These are phyloP conservation scores for Pseudoscleropodium purum DNA, from an alignment of 225 moss, liverwort and hornwort genomes.

Conservation along the genomic window DNA sequence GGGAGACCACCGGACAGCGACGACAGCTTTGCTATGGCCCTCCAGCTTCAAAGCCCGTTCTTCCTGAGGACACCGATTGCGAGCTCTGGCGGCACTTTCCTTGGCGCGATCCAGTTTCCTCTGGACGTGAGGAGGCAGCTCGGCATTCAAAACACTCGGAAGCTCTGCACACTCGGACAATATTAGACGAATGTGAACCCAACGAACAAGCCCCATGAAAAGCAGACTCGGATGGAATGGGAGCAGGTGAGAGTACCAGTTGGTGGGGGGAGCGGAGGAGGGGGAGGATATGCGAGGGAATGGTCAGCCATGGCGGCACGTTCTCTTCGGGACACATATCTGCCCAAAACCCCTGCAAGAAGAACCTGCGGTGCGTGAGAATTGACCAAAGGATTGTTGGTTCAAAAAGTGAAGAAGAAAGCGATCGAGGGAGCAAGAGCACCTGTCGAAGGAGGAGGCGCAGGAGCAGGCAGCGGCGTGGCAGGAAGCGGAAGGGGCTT, in stretches of 20 bases:
- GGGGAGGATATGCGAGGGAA: conserved; percentile 5
- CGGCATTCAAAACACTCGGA: conserved; percentile 38
- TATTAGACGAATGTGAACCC: not conserved
- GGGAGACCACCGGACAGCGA: conserved; percentile 84
- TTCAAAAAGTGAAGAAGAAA: not conserved
- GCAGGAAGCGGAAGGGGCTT: not conserved
- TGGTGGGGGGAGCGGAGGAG: conserved; percentile 38
- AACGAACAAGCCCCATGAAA: not conserved
- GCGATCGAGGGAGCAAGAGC: not conserved
- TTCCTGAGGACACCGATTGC: conserved; percentile 61
- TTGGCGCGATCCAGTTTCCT: conserved; percentile 48
- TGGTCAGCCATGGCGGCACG: conserved; percentile 48
- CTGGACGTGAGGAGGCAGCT: conserved; percentile 50
- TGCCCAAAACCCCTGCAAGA: conserved; percentile 22
- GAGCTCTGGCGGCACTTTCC: conserved; percentile 26
- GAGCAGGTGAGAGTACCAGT: conserved; percentile 39
- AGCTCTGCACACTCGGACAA: conserved; percentile 23
- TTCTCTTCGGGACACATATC: conserved; percentile 85
- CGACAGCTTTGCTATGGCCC: conserved; percentile 70
- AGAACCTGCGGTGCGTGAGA: not conserved
- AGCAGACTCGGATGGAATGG: not conserved
- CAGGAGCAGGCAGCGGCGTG: not conserved
- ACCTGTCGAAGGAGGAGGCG: not conserved
- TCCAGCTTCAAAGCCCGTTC: conserved; percentile 34
- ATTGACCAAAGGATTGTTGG: not conserved